Evolutionary conservation across 2,329 filamentous ascomycete species (phyloP), one percentile per base, ranked within the genome.

Genomic region (Monosporascus sp.): DNA sequence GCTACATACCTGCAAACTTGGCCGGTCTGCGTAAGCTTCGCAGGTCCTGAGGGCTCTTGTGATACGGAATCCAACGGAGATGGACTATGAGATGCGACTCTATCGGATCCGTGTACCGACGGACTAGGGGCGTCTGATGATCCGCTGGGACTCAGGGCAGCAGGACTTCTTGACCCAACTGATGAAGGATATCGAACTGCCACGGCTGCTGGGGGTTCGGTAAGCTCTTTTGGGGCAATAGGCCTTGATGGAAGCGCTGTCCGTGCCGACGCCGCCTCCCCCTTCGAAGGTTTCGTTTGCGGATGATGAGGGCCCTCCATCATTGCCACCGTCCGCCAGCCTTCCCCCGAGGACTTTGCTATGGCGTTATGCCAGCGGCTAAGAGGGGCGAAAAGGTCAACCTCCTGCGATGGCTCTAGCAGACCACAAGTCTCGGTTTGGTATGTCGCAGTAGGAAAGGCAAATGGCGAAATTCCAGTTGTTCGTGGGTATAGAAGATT

Each of bases 1-100:
- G 37, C 25, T 44, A 59, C 62, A 56, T 62, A 69, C 67, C 66
- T 69, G 65, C 67, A 69, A 38, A 69, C 62, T 51, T 69, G 67
- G 20, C 67, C 67, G 38, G 54, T 55, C 41, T 66, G 66, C 37
- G 52, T 56, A 18, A 56, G 48, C 41, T 57, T 63, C 22, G 53
- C 52, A 9, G 46, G 48, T 17, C 58, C 49, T 44, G 52, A 55
- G 17, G 46, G 54, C n/a, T 59, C 62, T 54, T 60, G 61, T 38
- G 51, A 55, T 35, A 58, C 43, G 22, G 61, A 52, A 37, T 65
- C 63, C 36, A 67, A 64, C 17, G 65, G 65, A 50, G 65, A 67
- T 27, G 65, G 65, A 46, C 65, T 67, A 50, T 66, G 65, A 7
- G 65, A 66, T 52, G 59, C 54, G 9, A 63, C 50, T 51, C 65